Percentiles rank a stretch among this genome's conserved stretches.
phyloP scores from a whole-genome alignment of 805 yeast genomes.

The Suhomyces faveliae region DNA sequence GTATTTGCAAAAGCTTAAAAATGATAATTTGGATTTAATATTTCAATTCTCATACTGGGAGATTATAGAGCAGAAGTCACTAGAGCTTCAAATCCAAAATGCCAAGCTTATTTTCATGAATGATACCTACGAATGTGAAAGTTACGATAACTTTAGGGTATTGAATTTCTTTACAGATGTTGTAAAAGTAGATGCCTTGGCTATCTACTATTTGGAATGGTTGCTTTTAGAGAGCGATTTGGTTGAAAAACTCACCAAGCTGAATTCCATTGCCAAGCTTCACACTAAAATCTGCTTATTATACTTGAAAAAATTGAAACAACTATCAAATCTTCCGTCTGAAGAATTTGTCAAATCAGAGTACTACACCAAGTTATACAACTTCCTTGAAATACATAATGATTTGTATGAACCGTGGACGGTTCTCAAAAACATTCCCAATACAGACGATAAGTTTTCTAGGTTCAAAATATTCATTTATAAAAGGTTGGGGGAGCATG shows the following conservation, averaged over 20 bases:
- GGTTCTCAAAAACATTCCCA: conserved; percentile 32
- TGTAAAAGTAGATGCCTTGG: conserved; percentile 21
- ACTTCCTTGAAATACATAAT: conserved; percentile 30
- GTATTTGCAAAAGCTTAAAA: conserved; percentile 56
- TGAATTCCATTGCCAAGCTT: conserved; percentile 22
- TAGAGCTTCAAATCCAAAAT: conserved; percentile 21
- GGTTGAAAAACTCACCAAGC: conserved; percentile 15
- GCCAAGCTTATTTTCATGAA: conserved; percentile 60
- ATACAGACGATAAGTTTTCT: conserved; percentile 30
- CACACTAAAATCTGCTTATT: conserved; percentile 35
- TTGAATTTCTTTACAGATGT: conserved; percentile 46
- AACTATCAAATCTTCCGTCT: conserved; percentile 4
- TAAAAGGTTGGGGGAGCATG: conserved; percentile 58
- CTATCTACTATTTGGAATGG: conserved; percentile 48
- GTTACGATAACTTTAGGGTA: conserved; percentile 53
- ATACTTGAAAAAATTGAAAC: conserved; percentile 28
- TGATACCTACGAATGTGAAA: conserved; percentile 58
- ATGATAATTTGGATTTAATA: conserved; percentile 50
- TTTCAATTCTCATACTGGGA: conserved; percentile 58
- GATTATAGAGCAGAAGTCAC: conserved; percentile 25
- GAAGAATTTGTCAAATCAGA: conserved; percentile 14
- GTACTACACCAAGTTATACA: conserved; percentile 31
- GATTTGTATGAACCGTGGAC: conserved; percentile 37
- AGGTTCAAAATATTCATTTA: conserved; percentile 58
- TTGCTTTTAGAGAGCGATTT: conserved; percentile 36